These are phyloP conservation scores for Apiospora marii DNA, from an alignment of 2,329 filamentous ascomycete genomes.

Conservation along the genomic window DNA sequence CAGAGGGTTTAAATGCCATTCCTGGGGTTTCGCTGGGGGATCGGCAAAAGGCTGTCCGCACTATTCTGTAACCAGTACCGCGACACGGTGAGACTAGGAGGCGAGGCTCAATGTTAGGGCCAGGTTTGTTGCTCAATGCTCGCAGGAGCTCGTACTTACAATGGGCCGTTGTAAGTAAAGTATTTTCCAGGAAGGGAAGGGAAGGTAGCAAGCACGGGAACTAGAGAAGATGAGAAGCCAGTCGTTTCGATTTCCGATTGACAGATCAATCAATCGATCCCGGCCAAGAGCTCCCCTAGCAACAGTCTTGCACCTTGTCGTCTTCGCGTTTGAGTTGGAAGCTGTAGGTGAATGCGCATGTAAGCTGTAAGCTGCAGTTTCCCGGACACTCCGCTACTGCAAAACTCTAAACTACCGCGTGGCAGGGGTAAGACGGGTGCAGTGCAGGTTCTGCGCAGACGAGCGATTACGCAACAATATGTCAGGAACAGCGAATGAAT, in stretches of 20 bases:
- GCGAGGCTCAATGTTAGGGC: neutral
- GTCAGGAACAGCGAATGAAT: neutral
- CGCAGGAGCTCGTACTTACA: too few relatives aligned
- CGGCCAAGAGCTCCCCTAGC: neutral
- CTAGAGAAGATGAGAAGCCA: too few relatives aligned
- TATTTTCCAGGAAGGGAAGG: too few relatives aligned
- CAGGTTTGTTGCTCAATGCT: too few relatives aligned
- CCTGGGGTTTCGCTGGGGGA: conserved; percentile 20
- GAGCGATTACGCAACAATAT: conserved; percentile 16
- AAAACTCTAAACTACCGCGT: neutral
- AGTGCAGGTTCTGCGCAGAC: neutral
- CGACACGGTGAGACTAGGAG: neutral
- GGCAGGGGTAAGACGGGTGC: neutral
- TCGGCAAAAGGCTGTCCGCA: conserved; percentile 7
- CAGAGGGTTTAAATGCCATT: conserved; percentile 9
- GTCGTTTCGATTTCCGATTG: neutral
- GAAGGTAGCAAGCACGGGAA: too few relatives aligned
- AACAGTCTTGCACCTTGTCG: neutral
- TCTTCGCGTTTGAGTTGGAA: neutral
- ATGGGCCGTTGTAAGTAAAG: too few relatives aligned
- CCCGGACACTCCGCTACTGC: neutral
- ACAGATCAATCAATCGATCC: neutral
- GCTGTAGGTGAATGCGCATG: neutral
- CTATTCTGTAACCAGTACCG: conserved; percentile 8
- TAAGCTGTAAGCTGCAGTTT: conserved; percentile 5